Percentiles rank a stretch among this genome's conserved stretches.
phyloP scores from a whole-genome alignment of 495 filamentous ascomycete species.

The Lindgomyces ingoldianus region DNA sequence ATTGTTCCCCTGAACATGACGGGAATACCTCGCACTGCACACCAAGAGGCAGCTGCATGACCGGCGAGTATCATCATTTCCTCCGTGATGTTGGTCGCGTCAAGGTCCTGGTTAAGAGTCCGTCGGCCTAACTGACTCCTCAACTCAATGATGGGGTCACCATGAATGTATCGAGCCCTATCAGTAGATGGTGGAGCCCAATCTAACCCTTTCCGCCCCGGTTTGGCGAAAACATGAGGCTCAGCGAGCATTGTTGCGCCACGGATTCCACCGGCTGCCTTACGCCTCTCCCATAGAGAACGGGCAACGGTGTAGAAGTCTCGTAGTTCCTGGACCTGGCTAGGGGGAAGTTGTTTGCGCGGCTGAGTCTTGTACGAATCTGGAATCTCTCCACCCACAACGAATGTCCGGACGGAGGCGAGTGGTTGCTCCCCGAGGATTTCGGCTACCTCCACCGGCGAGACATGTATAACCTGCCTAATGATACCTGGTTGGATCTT shows the following conservation, averaged over 20 bases:
- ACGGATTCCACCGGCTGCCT: conserved; percentile 32
- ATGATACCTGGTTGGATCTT: conserved; percentile 72
- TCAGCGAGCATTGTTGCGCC: neutral
- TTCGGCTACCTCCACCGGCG: conserved; percentile 57
- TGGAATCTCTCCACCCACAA: conserved; percentile 48
- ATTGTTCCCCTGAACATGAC: conserved; percentile 72
- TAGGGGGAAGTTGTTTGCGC: neutral
- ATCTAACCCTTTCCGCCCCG: conserved; percentile 26
- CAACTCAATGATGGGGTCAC: conserved; percentile 57
- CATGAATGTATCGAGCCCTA: conserved; percentile 43
- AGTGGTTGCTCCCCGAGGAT: conserved; percentile 47
- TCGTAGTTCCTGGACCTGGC: conserved; percentile 15
- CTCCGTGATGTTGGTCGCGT: conserved; percentile 49
- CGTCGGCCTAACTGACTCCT: conserved; percentile 32
- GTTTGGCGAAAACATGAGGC: conserved; percentile 19
- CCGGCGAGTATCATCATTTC: conserved; percentile 79
- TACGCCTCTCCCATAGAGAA: conserved; percentile 25
- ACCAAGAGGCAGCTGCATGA: conserved; percentile 72
- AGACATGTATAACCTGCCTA: conserved; percentile 72
- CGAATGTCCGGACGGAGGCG: conserved; percentile 40
- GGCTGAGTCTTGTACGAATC: neutral
- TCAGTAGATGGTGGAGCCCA: conserved; percentile 37
- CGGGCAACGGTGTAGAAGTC: conserved; percentile 35
- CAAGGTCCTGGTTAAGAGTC: conserved; percentile 41
- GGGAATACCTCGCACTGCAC: conserved; percentile 71